Evolutionary conservation across 2,329 filamentous ascomycete species (phyloP).

Genomic region (Biscogniauxia mediterranea): DNA sequence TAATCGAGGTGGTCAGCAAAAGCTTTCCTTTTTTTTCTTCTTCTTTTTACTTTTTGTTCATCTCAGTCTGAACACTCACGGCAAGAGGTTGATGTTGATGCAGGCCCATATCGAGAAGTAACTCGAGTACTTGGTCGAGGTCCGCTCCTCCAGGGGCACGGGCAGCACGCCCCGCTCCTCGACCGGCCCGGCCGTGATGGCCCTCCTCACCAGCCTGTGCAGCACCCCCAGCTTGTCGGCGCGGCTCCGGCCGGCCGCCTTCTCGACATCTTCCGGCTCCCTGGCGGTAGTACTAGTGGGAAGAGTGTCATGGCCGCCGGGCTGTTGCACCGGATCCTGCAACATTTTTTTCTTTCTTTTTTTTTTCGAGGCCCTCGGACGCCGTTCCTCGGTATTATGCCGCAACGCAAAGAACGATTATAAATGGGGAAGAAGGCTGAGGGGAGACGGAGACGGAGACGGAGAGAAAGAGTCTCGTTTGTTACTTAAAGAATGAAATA

Average conservation of each 20-base stretch:
- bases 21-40: no score
- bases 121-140: constrained; percentile 28
- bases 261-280: constrained; percentile 10
- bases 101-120: constrained; percentile 32
- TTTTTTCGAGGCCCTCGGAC: no score
- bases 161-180: constrained; percentile 31
- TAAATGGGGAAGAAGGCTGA: background rate
- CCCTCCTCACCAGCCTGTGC: constrained; percentile 4
- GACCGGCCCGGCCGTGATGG: constrained; percentile 20
- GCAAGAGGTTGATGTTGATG: constrained; percentile 31
- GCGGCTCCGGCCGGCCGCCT: constrained; percentile 6
- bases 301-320: background rate
- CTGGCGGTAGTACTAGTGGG: background rate
- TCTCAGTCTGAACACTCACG: constrained; percentile 17
- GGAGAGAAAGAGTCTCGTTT: background rate
- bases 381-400: background rate
- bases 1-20: constrained; percentile 8
- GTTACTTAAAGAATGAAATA: background rate
- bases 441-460: no score
- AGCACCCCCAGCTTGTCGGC: background rate
- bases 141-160: constrained; percentile 29
- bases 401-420: background rate
- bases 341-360: background rate
- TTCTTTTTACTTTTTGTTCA: background rate
- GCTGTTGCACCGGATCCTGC: background rate